These are phyloP conservation scores for Auriculariales sp. DNA, from an alignment of 768 basidiomycete species.

Conservation along the genomic window DNA sequence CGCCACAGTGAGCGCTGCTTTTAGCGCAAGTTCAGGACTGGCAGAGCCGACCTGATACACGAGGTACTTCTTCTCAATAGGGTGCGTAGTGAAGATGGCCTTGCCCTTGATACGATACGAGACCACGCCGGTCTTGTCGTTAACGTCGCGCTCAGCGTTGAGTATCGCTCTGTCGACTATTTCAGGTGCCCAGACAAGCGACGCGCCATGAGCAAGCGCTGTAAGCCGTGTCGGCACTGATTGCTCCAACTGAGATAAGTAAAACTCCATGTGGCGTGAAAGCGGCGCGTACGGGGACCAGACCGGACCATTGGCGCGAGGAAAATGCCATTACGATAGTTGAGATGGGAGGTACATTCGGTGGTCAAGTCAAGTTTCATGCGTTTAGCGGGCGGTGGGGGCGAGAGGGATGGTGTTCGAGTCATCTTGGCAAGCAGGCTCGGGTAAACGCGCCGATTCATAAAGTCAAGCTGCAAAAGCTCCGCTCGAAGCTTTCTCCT, in stretches of 20 bases:
- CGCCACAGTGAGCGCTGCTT: slow-evolving; percentile 77
- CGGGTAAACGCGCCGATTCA: not conserved
- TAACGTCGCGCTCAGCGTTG: slow-evolving; percentile 66
- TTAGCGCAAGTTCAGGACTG: slow-evolving; percentile 77
- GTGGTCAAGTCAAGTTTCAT: slow-evolving; percentile 25
- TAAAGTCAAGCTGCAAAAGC: too few relatives aligned
- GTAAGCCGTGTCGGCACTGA: slow-evolving; percentile 76
- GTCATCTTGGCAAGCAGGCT: slow-evolving; percentile 1
- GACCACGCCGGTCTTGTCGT: slow-evolving; percentile 78
- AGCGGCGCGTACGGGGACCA: slow-evolving; percentile 43
- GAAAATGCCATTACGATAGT: slow-evolving; percentile 81
- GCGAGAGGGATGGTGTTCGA: slow-evolving; percentile 4
- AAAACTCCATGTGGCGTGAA: not conserved
- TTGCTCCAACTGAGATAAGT: slow-evolving; percentile 6
- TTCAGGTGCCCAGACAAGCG: slow-evolving; percentile 93
- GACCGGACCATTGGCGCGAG: slow-evolving; percentile 99
- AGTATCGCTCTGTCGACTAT: slow-evolving; percentile 93
- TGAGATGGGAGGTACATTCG: slow-evolving; percentile 15
- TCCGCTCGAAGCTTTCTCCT: too few relatives aligned
- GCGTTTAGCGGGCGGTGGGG: slow-evolving; percentile 28
- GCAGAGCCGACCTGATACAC: slow-evolving; percentile 93
- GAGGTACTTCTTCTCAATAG: slow-evolving; percentile 84
- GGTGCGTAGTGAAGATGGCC: slow-evolving; percentile 85
- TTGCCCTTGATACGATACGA: slow-evolving; percentile 73
- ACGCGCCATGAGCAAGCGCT: slow-evolving; percentile 84